Percentiles rank a stretch among this genome's conserved stretches.
Evolutionary conservation across 495 filamentous ascomycete species (phyloP).

Genomic region (Neurospora tetraspora): DNA sequence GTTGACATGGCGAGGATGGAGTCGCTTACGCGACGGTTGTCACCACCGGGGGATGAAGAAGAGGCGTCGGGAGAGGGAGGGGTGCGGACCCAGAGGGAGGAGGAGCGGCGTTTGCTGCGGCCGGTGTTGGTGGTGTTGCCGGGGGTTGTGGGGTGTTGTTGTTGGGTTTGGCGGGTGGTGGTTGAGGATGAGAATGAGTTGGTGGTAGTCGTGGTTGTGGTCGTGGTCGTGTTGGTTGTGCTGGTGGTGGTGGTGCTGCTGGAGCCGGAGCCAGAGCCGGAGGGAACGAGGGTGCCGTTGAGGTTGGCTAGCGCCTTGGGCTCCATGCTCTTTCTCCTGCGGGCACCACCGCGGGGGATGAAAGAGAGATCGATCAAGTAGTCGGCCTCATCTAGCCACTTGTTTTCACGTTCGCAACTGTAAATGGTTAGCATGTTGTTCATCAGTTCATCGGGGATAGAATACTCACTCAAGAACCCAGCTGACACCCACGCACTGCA

Average conservation of each 20-base stretch:
- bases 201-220: constrained; percentile 8
- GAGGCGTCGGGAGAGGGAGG: constrained; percentile 7
- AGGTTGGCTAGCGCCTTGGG: constrained; percentile 65
- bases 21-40: not conserved
- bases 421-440: not conserved
- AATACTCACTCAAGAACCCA: constrained; percentile 77
- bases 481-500: constrained; percentile 75
- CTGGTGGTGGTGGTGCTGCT: constrained; percentile 26
- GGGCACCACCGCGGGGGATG: constrained; percentile 64
- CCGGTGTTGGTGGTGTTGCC: constrained; percentile 5
- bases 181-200: not conserved
- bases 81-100: constrained; percentile 39
- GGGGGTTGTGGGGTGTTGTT: constrained; percentile 1
- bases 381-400: constrained; percentile 59
- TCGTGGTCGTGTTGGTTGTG: constrained; percentile 33
- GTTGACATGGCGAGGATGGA: not conserved
- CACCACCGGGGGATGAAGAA: not conserved
- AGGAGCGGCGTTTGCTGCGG: constrained; percentile 35
- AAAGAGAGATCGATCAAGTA: constrained; percentile 64
- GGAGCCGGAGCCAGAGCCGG: constrained; percentile 25
- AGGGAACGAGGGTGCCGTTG: constrained; percentile 52
- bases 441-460: not conserved
- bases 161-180: not conserved
- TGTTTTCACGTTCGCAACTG: constrained; percentile 71
- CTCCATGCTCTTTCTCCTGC: constrained; percentile 87